Percentiles rank a stretch among this genome's conserved stretches.
phyloP scores from a whole-genome alignment of 192 early-diverging fungal species.

The Dissophora ornata region DNA sequence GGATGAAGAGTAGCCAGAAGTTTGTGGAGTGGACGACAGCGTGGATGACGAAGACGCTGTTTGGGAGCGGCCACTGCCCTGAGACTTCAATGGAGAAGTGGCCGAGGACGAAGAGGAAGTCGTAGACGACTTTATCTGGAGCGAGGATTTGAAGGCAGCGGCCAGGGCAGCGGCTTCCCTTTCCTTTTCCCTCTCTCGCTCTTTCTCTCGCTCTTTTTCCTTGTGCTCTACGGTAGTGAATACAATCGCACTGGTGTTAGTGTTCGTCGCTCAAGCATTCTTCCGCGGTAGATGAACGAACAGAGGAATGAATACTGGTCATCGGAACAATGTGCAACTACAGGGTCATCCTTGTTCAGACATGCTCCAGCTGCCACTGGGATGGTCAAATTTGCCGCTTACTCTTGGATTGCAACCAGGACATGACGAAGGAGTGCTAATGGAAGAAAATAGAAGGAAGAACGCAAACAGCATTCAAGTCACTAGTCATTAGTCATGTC shows the following conservation, averaged over 20 bases:
- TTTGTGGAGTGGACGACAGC: slow-evolving; percentile 57
- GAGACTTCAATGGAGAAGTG: slow-evolving; percentile 16
- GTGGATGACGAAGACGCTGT: slow-evolving; percentile 39
- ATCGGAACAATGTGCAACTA: background rate
- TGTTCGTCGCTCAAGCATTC: too few species aligned
- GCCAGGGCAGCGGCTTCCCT: slow-evolving; percentile 41
- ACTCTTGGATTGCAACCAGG: slow-evolving; percentile 55
- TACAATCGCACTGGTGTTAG: too few species aligned
- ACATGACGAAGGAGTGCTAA: slow-evolving; percentile 30
- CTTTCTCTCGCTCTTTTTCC: slow-evolving; percentile 52
- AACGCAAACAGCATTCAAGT: background rate
- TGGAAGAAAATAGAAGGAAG: background rate
- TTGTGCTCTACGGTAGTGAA: slow-evolving; percentile 44
- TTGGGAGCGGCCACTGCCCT: slow-evolving; percentile 47
- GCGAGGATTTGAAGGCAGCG: slow-evolving; percentile 26
- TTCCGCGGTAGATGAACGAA: too few species aligned
- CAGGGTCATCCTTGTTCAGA: background rate
- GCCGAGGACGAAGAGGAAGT: slow-evolving; percentile 19
- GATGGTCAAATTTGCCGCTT: slow-evolving; percentile 2
- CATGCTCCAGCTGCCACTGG: background rate
- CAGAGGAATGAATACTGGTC: background rate
- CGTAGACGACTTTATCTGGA: slow-evolving; percentile 28
- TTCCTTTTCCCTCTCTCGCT: slow-evolving; percentile 45
- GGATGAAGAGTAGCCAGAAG: slow-evolving; percentile 37
- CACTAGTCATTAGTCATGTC: background rate